These are phyloP conservation scores for Uncinocarpus reesii DNA, from an alignment of 2,329 filamentous ascomycete genomes.

Conservation along the genomic window DNA sequence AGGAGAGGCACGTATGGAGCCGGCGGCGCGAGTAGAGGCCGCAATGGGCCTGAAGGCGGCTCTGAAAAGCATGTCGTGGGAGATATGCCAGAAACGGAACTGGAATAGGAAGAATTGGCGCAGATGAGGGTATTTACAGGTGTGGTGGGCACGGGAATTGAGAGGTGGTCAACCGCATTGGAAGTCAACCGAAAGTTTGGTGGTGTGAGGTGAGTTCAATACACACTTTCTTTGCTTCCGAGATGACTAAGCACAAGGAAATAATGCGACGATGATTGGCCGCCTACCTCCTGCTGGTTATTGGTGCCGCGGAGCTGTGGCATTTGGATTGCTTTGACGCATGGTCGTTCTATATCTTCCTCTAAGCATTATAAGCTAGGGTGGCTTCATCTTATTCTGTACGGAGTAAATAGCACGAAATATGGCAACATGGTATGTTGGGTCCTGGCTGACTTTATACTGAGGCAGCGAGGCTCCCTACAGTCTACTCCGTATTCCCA, in stretches of 20 bases:
- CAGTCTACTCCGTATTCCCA: no score
- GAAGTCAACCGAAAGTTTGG: constrained; percentile 9
- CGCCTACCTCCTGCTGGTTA: not conserved
- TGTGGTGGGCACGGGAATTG: not conserved
- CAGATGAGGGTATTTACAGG: constrained; percentile 13
- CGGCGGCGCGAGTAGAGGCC: constrained; percentile 27
- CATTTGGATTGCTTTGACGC: no score
- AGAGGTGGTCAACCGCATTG: constrained; percentile 9
- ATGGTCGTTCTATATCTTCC: no score
- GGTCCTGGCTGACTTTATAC: no score
- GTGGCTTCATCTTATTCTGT: no score
- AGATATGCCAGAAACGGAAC: not conserved
- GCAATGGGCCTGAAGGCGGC: constrained; percentile 38
- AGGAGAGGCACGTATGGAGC: constrained; percentile 29
- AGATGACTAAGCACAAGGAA: constrained; percentile 10
- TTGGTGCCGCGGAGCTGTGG: no score
- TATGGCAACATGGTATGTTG: no score
- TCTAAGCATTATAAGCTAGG: no score
- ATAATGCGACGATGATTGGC: constrained; percentile 5
- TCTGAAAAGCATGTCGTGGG: constrained; percentile 39
- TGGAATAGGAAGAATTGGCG: constrained; percentile 22
- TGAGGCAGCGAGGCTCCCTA: no score
- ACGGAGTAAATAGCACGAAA: no score
- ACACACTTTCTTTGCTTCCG: constrained; percentile 10
- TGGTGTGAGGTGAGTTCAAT: constrained; percentile 13